Conservation (phyloP, 1,284 basidiomycete species). For the Ustilago shanxiensis region DNA sequence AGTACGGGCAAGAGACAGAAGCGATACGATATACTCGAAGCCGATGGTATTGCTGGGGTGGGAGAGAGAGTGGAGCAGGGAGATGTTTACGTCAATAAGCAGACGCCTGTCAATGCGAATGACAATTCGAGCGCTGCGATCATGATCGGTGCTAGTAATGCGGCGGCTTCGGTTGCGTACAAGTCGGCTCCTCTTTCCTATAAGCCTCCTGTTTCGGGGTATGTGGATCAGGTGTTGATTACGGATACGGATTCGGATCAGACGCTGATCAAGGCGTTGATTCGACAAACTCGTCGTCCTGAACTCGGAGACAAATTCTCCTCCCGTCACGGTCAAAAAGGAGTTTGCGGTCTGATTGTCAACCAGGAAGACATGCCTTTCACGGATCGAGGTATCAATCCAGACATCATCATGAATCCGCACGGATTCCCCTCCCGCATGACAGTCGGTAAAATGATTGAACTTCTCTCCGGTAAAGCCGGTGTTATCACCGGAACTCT, state of each 20-base stretch:
- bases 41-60: constrained; percentile 92
- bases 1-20: constrained; percentile 77
- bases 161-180: constrained; percentile 72
- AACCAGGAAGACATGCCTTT: constrained; percentile 99
- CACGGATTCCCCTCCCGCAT: constrained; percentile 99
- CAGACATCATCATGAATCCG: constrained; percentile 99
- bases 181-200: constrained; percentile 71
- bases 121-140: constrained; percentile 71
- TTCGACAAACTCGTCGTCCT: constrained; percentile 94
- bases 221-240: constrained; percentile 97
- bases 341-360: constrained; percentile 97
- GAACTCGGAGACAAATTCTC: constrained; percentile 99
- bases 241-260: constrained; percentile 91
- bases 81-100: constrained; percentile 96
- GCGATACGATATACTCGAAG: constrained; percentile 89
- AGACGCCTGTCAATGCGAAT: constrained; percentile 90
- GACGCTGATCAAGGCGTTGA: constrained; percentile 97
- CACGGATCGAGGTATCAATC: constrained; percentile 95
- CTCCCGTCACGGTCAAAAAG: constrained; percentile 97
- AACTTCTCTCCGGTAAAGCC: constrained; percentile 84
- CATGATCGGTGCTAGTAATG: constrained; percentile 35
- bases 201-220: constrained; percentile 78
- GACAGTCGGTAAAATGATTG: constrained; percentile 99
- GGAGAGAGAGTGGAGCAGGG: constrained; percentile 93
- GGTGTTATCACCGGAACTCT: constrained; percentile 88